Percentiles rank a stretch among this genome's conserved stretches.
phyloP scores from a whole-genome alignment of 108 stramenopile genomes.

The Skeletonema marinoi region DNA sequence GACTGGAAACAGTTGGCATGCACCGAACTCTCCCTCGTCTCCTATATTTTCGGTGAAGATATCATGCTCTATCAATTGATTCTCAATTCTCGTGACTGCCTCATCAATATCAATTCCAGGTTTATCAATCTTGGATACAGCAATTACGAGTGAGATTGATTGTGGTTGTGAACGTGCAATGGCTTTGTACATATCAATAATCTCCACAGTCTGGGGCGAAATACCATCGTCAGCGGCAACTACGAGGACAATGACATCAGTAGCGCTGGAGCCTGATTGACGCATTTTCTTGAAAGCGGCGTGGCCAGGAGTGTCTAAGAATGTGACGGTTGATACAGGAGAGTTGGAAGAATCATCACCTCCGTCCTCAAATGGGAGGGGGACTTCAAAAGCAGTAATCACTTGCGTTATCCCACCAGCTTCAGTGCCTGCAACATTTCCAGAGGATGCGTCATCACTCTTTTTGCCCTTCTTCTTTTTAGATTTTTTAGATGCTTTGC shows the following conservation, averaged over 20 bases:
- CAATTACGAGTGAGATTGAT: slow-evolving; percentile 88
- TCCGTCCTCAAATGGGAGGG: slow-evolving; percentile 33
- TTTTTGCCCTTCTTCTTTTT: slow-evolving; percentile 31
- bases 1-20: slow-evolving; percentile 89
- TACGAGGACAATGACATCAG: slow-evolving; percentile 96
- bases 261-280: slow-evolving; percentile 87
- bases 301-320: slow-evolving; percentile 98
- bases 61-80: slow-evolving; percentile 88
- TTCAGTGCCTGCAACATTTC: slow-evolving; percentile 89
- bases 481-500: slow-evolving; percentile 6
- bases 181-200: slow-evolving; percentile 90
- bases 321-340: slow-evolving; percentile 71
- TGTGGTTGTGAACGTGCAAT: slow-evolving; percentile 68
- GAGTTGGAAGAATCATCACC: slow-evolving; percentile 8
- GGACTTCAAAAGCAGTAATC: slow-evolving; percentile 92
- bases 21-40: slow-evolving; percentile 73
- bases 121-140: slow-evolving; percentile 96
- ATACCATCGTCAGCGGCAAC: slow-evolving; percentile 97
- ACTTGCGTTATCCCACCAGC: slow-evolving; percentile 98
- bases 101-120: slow-evolving; percentile 85
- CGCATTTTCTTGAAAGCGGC: slow-evolving; percentile 95
- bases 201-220: slow-evolving; percentile 93
- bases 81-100: slow-evolving; percentile 75
- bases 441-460: slow-evolving; percentile 9
- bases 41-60: slow-evolving; percentile 69